Percentiles rank a stretch among this genome's conserved stretches.
These are phyloP conservation scores for Penicillium waksmanii DNA, from an alignment of 495 filamentous ascomycete species.

Conservation along the genomic window DNA sequence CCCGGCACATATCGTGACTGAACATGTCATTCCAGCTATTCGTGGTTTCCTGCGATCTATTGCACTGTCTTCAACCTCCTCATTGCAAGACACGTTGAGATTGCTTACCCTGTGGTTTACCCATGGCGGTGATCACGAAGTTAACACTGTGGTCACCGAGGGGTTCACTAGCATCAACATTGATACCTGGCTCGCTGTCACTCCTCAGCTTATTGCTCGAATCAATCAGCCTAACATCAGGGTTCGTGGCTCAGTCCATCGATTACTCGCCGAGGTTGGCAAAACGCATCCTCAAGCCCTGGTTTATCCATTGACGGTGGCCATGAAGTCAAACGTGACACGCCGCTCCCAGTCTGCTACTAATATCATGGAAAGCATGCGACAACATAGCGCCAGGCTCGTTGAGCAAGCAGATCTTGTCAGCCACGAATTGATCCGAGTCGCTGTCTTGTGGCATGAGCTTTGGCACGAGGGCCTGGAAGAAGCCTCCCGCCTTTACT, in stretches of 20 bases:
- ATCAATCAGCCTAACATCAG: conserved; percentile 92
- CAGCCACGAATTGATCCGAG: conserved; percentile 91
- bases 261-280: conserved; percentile 87
- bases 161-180: conserved; percentile 89
- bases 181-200: conserved; percentile 98
- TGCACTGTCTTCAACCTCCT: conserved; percentile 84
- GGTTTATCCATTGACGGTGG: conserved; percentile 98
- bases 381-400: conserved; percentile 87
- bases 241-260: conserved; percentile 87
- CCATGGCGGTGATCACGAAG: conserved; percentile 85
- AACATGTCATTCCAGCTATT: conserved; percentile 92
- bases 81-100: conserved; percentile 91
- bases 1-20: conserved; percentile 66
- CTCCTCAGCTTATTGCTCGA: conserved; percentile 93
- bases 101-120: conserved; percentile 95
- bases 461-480: conserved; percentile 99
- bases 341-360: conserved; percentile 81
- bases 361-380: conserved; percentile 97
- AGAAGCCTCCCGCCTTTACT: conserved; percentile 89
- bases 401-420: conserved; percentile 96
- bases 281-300: conserved; percentile 94
- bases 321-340: conserved; percentile 88
- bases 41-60: conserved; percentile 96
- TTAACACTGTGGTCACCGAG: conserved; percentile 83
- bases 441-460: conserved; percentile 97